Percentiles rank a stretch among this genome's conserved stretches.
These are phyloP conservation scores for Lentithecium fluviatile DNA, from an alignment of 495 filamentous ascomycete genomes.

Conservation along the genomic window DNA sequence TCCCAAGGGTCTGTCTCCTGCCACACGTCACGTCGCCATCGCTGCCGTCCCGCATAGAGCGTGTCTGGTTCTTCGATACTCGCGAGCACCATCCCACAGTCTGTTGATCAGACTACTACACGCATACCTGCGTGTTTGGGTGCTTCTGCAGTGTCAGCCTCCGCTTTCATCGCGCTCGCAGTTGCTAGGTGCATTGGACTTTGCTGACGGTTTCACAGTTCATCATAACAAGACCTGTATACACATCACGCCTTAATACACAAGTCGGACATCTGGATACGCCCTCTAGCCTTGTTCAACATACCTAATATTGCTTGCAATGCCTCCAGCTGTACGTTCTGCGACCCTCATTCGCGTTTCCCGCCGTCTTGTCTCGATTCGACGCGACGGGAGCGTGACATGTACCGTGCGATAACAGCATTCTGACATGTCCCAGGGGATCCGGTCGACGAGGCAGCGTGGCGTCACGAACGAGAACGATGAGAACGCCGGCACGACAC, in stretches of 20 bases:
- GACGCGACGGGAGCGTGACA: not conserved
- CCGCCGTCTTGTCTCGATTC: conserved; percentile 4
- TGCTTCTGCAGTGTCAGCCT: conserved; percentile 20
- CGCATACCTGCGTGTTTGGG: conserved; percentile 17
- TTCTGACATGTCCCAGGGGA: conserved; percentile 20
- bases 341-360: not conserved
- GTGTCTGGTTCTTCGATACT: conserved; percentile 29
- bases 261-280: conserved; percentile 9
- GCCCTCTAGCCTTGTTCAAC: conserved; percentile 20
- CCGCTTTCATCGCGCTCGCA: conserved; percentile 1
- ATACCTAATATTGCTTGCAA: conserved; percentile 33
- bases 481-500: conserved; percentile 76
- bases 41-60: conserved; percentile 27
- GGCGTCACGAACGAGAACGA: conserved; percentile 87
- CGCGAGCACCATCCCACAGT: conserved; percentile 18
- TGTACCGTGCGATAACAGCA: not conserved
- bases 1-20: conserved; percentile 7
- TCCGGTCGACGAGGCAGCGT: conserved; percentile 52
- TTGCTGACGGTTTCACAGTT: conserved; percentile 25
- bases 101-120: conserved; percentile 36
- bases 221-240: conserved; percentile 34
- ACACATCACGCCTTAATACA: conserved; percentile 20
- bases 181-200: conserved; percentile 5
- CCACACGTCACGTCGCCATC: conserved; percentile 29
- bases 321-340: conserved; percentile 34